Conservation (phyloP, 805 yeast species). For the Vanderwaltozyma yarrowii region DNA sequence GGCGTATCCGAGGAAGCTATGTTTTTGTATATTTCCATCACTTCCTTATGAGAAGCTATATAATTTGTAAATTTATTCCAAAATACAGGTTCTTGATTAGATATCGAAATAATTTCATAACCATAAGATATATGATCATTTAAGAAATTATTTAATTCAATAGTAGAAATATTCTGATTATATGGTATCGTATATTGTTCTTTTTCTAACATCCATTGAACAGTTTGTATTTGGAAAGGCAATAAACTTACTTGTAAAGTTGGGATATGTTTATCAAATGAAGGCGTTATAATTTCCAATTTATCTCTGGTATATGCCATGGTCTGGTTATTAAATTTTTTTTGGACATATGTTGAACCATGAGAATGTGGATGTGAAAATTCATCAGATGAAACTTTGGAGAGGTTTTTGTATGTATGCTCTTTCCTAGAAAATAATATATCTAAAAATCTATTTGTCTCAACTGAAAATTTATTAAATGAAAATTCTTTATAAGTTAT, state of each 20-base stretch:
- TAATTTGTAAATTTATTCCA: slow-evolving; percentile 29
- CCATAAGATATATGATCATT: slow-evolving; percentile 23
- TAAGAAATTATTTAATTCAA: slow-evolving; percentile 11
- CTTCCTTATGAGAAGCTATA: slow-evolving; percentile 12
- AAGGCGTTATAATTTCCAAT: slow-evolving; percentile 2
- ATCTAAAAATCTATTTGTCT: slow-evolving; percentile 18
- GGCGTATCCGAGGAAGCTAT: not conserved
- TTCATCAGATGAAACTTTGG: not conserved
- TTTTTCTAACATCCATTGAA: slow-evolving; percentile 26
- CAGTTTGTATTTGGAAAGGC: slow-evolving; percentile 25
- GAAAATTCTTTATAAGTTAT: not conserved
- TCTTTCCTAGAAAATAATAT: slow-evolving; percentile 9
- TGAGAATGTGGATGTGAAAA: slow-evolving; percentile 1
- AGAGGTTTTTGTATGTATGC: not conserved
- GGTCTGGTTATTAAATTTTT: slow-evolving; percentile 17
- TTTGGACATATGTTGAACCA: slow-evolving; percentile 7
- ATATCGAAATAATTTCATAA: slow-evolving; percentile 13
- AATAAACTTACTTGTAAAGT: slow-evolving; percentile 14
- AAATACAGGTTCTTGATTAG: slow-evolving; percentile 4
- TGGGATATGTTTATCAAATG: slow-evolving; percentile 3
- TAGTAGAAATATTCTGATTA: not conserved
- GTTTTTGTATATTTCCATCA: slow-evolving; percentile 8
- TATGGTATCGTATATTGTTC: slow-evolving; percentile 6
- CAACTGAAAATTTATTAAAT: slow-evolving; percentile 18
- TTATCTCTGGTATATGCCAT: slow-evolving; percentile 13